Conservation (phyloP, 2,329 filamentous ascomycete genomes). For the Myotisia sp. region DNA sequence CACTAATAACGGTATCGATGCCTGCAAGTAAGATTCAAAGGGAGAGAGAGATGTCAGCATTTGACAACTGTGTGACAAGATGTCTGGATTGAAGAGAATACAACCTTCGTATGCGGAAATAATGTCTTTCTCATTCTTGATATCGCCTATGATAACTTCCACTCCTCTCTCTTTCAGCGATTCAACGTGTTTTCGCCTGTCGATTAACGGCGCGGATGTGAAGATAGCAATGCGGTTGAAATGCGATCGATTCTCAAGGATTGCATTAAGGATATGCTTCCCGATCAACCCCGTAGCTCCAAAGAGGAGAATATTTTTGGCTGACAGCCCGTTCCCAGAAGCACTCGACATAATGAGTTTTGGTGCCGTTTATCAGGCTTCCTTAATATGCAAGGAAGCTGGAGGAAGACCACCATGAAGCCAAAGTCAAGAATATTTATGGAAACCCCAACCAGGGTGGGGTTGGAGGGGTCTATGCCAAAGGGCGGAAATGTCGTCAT, state of each 20-base stretch:
- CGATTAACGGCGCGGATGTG: conserved; percentile 40
- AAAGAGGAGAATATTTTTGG: conserved; percentile 37
- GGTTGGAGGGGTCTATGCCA: too few relatives aligned
- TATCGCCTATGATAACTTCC: conserved; percentile 42
- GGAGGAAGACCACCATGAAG: too few relatives aligned
- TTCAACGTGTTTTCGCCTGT: conserved; percentile 38
- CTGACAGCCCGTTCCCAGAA: conserved; percentile 9
- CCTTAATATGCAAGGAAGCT: too few relatives aligned
- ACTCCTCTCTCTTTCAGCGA: conserved; percentile 35
- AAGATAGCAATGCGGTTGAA: conserved; percentile 43
- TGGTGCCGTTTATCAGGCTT: too few relatives aligned
- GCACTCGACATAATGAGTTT: too few relatives aligned
- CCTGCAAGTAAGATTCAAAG: conserved; percentile 17
- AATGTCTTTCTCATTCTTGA: conserved; percentile 40
- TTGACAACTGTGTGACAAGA: not conserved
- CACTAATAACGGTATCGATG: conserved; percentile 52
- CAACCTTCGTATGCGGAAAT: conserved; percentile 41
- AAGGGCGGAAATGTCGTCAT: too few relatives aligned
- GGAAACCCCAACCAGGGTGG: too few relatives aligned
- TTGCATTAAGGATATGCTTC: conserved; percentile 36
- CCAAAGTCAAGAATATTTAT: too few relatives aligned
- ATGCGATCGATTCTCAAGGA: conserved; percentile 31
- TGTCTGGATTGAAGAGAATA: not conserved
- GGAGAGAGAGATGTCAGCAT: not conserved
- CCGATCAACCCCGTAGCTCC: conserved; percentile 42